Evolutionary conservation across 371 early-diverging fungal genomes (phyloP).

Genomic region (Circinella minor): DNA sequence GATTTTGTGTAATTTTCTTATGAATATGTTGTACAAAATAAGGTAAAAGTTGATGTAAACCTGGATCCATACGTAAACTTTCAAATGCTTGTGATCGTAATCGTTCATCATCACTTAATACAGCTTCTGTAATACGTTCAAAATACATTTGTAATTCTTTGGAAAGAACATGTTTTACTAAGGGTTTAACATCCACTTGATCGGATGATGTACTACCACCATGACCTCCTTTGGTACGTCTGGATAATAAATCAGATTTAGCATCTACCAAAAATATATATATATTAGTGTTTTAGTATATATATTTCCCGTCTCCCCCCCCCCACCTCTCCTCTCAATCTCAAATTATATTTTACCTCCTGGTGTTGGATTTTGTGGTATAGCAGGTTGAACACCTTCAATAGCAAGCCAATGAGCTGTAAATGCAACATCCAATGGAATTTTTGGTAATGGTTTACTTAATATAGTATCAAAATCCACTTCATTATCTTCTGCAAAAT

Average conservation of each 20-base stretch:
- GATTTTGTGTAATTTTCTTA: constrained; percentile 82
- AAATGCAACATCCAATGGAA: constrained; percentile 88
- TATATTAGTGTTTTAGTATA: no score
- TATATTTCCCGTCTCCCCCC: no score
- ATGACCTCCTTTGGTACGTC: constrained; percentile 52
- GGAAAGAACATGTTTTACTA: constrained; percentile 93
- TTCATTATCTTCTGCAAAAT: constrained; percentile 97
- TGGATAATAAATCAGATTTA: constrained; percentile 57
- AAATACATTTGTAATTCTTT: constrained; percentile 97
- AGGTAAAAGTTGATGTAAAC: constrained; percentile 97
- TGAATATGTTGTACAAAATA: constrained; percentile 98
- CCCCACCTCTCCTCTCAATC: not conserved
- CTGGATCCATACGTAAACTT: constrained; percentile 90
- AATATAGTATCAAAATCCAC: constrained; percentile 94
- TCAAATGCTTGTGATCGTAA: constrained; percentile 83
- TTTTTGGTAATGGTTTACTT: constrained; percentile 91
- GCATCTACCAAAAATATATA: constrained; percentile 42
- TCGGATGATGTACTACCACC: constrained; percentile 40
- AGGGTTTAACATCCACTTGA: constrained; percentile 76
- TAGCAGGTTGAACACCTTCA: constrained; percentile 99
- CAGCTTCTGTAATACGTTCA: constrained; percentile 91
- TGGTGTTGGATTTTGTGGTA: constrained; percentile 97
- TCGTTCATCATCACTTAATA: constrained; percentile 78
- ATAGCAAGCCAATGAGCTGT: constrained; percentile 99
- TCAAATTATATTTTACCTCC: constrained; percentile 50